Evolutionary conservation across 2,329 filamentous ascomycete genomes (phyloP).

Genomic region (Trichoderma koningii): DNA sequence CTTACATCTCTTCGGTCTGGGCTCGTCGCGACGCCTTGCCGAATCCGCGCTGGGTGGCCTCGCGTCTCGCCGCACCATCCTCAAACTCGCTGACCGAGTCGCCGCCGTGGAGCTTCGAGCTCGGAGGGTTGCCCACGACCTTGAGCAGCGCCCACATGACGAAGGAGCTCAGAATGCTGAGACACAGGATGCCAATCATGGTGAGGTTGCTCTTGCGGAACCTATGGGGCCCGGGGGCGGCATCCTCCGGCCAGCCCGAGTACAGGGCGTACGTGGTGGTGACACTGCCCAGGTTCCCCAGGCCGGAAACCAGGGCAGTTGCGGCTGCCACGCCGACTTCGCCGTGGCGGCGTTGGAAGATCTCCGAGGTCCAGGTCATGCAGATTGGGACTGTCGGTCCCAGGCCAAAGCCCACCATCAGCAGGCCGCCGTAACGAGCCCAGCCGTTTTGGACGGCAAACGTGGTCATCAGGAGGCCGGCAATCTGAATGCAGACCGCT

Average conservation of each 20-base stretch:
- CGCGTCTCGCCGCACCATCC: slow-evolving; percentile 63
- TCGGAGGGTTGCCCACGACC: slow-evolving; percentile 57
- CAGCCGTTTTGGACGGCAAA: slow-evolving; percentile 72
- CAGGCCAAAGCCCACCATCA: slow-evolving; percentile 87
- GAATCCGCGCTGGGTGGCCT: slow-evolving; percentile 61
- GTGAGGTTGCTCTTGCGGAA: slow-evolving; percentile 82
- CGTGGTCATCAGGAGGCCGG: slow-evolving; percentile 76
- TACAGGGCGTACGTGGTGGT: slow-evolving; percentile 88
- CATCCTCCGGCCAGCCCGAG: slow-evolving; percentile 80
- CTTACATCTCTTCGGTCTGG: slow-evolving; percentile 26
- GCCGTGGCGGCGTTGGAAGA: slow-evolving; percentile 86
- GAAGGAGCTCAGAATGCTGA: slow-evolving; percentile 73
- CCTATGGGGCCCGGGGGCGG: slow-evolving; percentile 64
- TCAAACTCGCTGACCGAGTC: slow-evolving; percentile 51
- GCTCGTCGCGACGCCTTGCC: slow-evolving; percentile 45
- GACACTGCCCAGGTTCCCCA: slow-evolving; percentile 85
- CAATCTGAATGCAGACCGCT: slow-evolving; percentile 76
- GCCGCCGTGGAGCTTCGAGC: slow-evolving; percentile 46
- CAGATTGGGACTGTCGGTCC: slow-evolving; percentile 89
- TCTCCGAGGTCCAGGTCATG: slow-evolving; percentile 91
- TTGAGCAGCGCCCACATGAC: slow-evolving; percentile 68
- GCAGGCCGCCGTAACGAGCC: slow-evolving; percentile 84
- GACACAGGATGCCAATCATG: slow-evolving; percentile 82
- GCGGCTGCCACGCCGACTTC: slow-evolving; percentile 89
- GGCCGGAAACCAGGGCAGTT: slow-evolving; percentile 79